phyloP scores from a whole-genome alignment of 768 basidiomycete genomes.

The Leccinum broughii region DNA sequence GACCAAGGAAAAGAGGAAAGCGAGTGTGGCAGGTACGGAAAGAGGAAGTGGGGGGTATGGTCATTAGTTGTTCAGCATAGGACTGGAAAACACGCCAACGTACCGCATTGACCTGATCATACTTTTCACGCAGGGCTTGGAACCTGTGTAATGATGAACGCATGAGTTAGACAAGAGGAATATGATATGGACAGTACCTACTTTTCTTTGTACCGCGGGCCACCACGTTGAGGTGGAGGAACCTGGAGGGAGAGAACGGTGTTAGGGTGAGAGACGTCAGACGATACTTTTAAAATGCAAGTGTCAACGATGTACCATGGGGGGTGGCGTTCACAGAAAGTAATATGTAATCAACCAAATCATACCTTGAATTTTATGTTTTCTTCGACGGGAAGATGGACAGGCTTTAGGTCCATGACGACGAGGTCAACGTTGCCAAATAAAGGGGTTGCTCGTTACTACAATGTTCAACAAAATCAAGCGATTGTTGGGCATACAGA shows the following conservation, averaged over 20 bases:
- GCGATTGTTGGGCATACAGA: conserved; percentile 2
- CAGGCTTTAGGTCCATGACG: conserved; percentile 24
- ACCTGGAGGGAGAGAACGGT: conserved; percentile 3
- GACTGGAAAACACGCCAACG: conserved; percentile 8
- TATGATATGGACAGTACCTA: conserved; percentile 7
- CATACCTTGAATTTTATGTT: conserved; percentile 27
- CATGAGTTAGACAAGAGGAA: not conserved
- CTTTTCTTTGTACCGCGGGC: conserved; percentile 35
- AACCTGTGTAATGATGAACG: conserved; percentile 20
- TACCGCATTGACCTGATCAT: conserved; percentile 34
- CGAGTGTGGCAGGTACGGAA: not conserved
- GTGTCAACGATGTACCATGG: not conserved
- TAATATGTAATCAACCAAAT: not conserved
- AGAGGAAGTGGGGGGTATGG: not conserved
- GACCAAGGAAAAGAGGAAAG: not conserved
- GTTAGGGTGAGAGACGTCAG: not conserved
- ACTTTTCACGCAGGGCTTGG: conserved; percentile 33
- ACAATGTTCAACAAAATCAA: conserved; percentile 1
- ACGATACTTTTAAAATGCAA: not conserved
- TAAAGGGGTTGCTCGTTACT: not conserved
- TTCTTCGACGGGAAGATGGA: conserved; percentile 21
- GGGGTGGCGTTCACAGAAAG: not conserved
- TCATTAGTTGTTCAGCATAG: not conserved
- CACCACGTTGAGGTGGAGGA: conserved; percentile 20
- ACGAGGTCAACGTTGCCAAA: not conserved